Evolutionary conservation across 1,284 basidiomycete genomes (phyloP).

Genomic region (Caloboletus inedulis): DNA sequence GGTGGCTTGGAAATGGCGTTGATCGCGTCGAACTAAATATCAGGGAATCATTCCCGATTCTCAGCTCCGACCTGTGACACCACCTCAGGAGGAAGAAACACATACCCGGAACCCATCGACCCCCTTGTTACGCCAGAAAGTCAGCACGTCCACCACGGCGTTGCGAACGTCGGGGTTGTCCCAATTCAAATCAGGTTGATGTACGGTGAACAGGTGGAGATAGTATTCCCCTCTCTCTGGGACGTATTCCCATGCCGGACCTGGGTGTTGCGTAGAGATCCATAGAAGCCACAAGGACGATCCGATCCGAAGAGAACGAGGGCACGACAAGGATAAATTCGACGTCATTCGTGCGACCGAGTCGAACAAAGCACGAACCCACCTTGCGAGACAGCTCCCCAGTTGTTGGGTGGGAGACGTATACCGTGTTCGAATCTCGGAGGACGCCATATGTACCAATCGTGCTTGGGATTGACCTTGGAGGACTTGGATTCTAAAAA

Average conservation of each 20-base stretch:
- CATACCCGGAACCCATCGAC: slow-evolving; percentile 59
- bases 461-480: slow-evolving; percentile 55
- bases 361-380: background rate
- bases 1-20: slow-evolving; percentile 64
- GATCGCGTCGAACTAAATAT: slow-evolving; percentile 62
- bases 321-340: background rate
- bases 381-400: slow-evolving; percentile 58
- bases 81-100: background rate
- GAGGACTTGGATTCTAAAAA: slow-evolving; percentile 6
- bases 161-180: slow-evolving; percentile 61
- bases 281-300: background rate
- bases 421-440: slow-evolving; percentile 51
- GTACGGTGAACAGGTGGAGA: slow-evolving; percentile 65
- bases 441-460: slow-evolving; percentile 78
- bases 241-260: slow-evolving; percentile 74
- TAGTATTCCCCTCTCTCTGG: slow-evolving; percentile 62
- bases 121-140: slow-evolving; percentile 73
- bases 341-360: background rate
- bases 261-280: slow-evolving; percentile 33
- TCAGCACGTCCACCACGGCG: slow-evolving; percentile 65
- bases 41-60: background rate
- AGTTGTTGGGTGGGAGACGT: slow-evolving; percentile 54
- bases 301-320: slow-evolving; percentile 2
- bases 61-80: slow-evolving; percentile 3
- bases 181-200: slow-evolving; percentile 83